Conservation (phyloP, 129 eudicot genomes). For the Flaveria sonorensis region DNA sequence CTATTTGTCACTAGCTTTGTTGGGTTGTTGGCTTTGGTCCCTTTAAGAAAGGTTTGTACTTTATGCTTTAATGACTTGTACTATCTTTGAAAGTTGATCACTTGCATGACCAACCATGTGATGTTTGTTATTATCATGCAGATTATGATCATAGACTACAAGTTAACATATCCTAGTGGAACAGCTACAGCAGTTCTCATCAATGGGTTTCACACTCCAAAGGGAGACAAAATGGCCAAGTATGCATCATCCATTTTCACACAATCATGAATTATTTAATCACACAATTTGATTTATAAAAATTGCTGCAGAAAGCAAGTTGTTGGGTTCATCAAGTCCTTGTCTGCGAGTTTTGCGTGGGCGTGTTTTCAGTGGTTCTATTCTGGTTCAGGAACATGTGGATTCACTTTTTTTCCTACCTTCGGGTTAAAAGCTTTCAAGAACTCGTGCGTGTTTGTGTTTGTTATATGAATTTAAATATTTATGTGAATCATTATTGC, state of each 20-base stretch:
- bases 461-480: background rate
- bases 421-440: constrained; percentile 67
- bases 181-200: constrained; percentile 95
- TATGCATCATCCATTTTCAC: constrained; percentile 29
- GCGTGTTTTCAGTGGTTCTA: constrained; percentile 78
- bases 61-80: constrained; percentile 21
- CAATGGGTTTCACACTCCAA: constrained; percentile 85
- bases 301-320: constrained; percentile 61
- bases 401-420: constrained; percentile 62
- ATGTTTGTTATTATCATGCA: constrained; percentile 25
- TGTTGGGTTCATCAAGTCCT: constrained; percentile 58
- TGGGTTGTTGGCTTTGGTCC: constrained; percentile 83
- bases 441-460: constrained; percentile 44
- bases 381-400: constrained; percentile 61
- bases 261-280: background rate
- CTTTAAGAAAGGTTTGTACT: constrained; percentile 72
- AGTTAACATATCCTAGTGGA: constrained; percentile 89
- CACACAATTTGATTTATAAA: background rate
- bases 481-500: background rate
- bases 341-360: constrained; percentile 74
- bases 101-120: constrained; percentile 22
- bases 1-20: constrained; percentile 82
- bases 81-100: constrained; percentile 7
- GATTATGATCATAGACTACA: constrained; percentile 86
- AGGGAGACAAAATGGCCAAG: constrained; percentile 87